phyloP scores from a whole-genome alignment of 2,329 filamentous ascomycete genomes.

The Immersiporthe knoxdaviesiana region DNA sequence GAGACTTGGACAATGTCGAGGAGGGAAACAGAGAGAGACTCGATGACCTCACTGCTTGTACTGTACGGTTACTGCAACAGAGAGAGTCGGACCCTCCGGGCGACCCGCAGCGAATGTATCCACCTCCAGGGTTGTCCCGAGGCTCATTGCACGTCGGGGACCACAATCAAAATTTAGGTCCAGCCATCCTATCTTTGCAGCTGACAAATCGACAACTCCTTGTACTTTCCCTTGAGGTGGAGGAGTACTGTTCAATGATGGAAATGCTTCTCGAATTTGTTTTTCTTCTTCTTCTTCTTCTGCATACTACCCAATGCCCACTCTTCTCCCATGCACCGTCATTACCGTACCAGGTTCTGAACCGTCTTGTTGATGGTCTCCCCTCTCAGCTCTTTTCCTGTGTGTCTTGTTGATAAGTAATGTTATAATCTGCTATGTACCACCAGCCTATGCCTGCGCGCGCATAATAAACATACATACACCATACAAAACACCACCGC shows the following conservation, averaged over 20 bases:
- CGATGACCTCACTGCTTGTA: neutral
- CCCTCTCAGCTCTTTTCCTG: neutral
- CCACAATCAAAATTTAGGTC: neutral
- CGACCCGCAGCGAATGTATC: neutral
- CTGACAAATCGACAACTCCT: neutral
- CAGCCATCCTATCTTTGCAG: neutral
- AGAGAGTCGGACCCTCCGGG: neutral
- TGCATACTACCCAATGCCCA: neutral
- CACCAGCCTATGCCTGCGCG: neutral
- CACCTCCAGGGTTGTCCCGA: neutral
- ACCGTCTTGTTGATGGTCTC: neutral
- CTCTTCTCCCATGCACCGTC: neutral
- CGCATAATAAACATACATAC: neutral
- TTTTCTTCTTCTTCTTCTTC: neutral
- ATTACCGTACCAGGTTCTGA: neutral
- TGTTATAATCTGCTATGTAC: neutral
- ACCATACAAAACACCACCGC: neutral
- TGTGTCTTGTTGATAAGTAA: neutral
- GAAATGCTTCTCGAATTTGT: constrained; percentile 7
- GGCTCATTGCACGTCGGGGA: neutral
- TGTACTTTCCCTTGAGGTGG: neutral
- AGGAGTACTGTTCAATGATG: neutral
- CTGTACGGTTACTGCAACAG: neutral
- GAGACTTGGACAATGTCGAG: neutral
- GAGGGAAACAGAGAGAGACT: neutral